A percentile compares a stretch with the other conserved stretches of the same genome.
Conservation (phyloP, 805 yeast species). For the Candida caryicola region DNA sequence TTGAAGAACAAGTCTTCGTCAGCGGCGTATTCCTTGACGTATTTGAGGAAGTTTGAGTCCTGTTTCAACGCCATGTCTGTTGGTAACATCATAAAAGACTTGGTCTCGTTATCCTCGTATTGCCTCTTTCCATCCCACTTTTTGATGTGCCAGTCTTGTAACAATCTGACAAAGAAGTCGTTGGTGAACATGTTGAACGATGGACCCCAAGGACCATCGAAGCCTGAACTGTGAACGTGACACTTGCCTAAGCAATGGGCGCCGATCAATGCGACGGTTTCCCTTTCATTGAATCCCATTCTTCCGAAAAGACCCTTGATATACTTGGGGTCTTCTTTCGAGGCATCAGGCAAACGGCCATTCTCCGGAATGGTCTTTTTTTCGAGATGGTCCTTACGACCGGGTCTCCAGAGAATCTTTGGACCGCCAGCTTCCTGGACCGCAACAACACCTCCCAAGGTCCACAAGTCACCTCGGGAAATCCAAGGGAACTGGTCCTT, state of each 20-base stretch:
- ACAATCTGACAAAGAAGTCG: conserved; percentile 37
- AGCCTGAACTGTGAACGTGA: conserved; percentile 37
- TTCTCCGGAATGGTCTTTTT: conserved; percentile 38
- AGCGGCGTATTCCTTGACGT: conserved; percentile 47
- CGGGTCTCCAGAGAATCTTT: conserved; percentile 53
- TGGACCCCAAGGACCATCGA: conserved; percentile 42
- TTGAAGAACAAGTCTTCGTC: conserved; percentile 49
- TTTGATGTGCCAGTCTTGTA: conserved; percentile 53
- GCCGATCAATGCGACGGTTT: conserved; percentile 41
- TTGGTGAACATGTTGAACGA: conserved; percentile 40
- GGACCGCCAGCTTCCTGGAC: conserved; percentile 68
- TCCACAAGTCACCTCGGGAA: conserved; percentile 68
- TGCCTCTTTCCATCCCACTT: conserved; percentile 42
- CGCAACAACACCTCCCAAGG: conserved; percentile 65
- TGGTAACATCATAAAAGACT: conserved; percentile 54
- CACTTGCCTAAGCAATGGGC: conserved; percentile 44
- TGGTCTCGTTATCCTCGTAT: conserved; percentile 38
- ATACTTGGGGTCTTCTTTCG: conserved; percentile 40
- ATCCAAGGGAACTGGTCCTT: conserved; percentile 57
- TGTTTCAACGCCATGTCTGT: conserved; percentile 53
- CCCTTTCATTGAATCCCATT: conserved; percentile 42
- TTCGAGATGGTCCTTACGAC: conserved; percentile 39
- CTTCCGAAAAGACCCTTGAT: conserved; percentile 44
- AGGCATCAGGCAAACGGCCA: conserved; percentile 52
- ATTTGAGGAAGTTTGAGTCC: conserved; percentile 44